Conservation (phyloP, 2,329 filamentous ascomycete genomes). For the Myriosclerotinia duriaeana region DNA sequence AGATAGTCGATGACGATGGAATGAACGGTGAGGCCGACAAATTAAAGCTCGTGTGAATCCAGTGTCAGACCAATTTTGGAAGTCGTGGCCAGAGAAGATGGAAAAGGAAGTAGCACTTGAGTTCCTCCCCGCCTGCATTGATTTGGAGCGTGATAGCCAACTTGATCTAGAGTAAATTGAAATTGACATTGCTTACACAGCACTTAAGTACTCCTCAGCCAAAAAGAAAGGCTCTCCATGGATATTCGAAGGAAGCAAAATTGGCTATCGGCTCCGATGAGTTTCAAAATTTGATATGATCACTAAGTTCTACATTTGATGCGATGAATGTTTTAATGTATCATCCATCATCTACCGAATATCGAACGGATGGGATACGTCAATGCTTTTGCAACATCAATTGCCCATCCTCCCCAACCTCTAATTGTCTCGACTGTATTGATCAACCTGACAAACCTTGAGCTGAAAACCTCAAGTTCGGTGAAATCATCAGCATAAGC, state of each 20-base stretch:
- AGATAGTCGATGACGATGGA: background rate
- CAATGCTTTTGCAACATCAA: conserved; percentile 33
- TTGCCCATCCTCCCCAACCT: conserved; percentile 53
- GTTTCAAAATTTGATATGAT: background rate
- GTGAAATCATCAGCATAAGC: conserved; percentile 59
- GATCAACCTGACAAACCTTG: conserved; percentile 53
- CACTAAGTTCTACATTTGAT: background rate
- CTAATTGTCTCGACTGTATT: conserved; percentile 50
- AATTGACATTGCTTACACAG: background rate
- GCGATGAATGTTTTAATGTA: conserved; percentile 46
- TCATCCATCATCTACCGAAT: background rate
- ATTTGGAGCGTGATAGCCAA: background rate
- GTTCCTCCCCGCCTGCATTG: background rate
- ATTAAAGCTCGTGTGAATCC: background rate
- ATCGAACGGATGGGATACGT: conserved; percentile 28
- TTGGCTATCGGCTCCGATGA: background rate
- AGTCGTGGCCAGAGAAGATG: background rate
- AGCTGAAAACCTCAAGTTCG: conserved; percentile 55
- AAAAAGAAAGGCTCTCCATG: background rate
- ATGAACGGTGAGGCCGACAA: too few relatives aligned
- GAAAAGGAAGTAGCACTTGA: background rate
- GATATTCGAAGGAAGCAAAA: background rate
- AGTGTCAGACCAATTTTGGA: background rate
- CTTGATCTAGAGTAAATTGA: background rate
- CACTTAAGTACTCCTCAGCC: background rate